Conservation (phyloP, 2,329 filamentous ascomycete genomes). For the Paecilomyces niveus region DNA sequence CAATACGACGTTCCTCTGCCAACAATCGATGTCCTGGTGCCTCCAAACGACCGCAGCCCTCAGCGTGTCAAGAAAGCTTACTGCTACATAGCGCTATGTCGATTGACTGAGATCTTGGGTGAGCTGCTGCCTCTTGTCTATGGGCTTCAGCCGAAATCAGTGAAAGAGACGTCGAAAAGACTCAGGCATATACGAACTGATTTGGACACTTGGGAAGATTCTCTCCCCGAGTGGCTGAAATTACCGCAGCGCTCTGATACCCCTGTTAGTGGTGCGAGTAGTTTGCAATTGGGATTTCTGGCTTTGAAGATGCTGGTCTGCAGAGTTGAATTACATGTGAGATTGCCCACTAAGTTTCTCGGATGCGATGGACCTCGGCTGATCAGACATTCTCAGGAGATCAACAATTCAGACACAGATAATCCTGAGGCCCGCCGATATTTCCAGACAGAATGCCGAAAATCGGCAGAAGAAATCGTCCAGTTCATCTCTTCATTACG, state of each 20-base stretch:
- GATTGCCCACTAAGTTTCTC: slow-evolving; percentile 6
- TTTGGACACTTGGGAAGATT: slow-evolving; percentile 40
- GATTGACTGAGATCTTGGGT: slow-evolving; percentile 41
- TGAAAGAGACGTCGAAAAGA: slow-evolving; percentile 38
- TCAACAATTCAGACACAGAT: slow-evolving; percentile 35
- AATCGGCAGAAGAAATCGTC: slow-evolving; percentile 40
- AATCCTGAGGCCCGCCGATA: slow-evolving; percentile 43
- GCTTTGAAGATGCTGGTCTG: slow-evolving; percentile 42
- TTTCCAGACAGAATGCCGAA: slow-evolving; percentile 40
- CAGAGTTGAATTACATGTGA: slow-evolving; percentile 40
- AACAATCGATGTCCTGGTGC: slow-evolving; percentile 35
- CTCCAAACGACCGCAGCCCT: slow-evolving; percentile 27
- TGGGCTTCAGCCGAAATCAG: slow-evolving; percentile 35
- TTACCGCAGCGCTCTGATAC: slow-evolving; percentile 23
- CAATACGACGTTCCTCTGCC: slow-evolving; percentile 53
- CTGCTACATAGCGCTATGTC: slow-evolving; percentile 48
- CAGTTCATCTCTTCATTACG: slow-evolving; percentile 43
- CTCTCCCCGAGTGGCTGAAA: slow-evolving; percentile 37
- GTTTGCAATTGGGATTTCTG: slow-evolving; percentile 38
- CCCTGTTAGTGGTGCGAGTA: slow-evolving; percentile 35
- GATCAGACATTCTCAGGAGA: slow-evolving; percentile 24
- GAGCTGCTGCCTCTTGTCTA: slow-evolving; percentile 41
- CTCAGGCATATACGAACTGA: slow-evolving; percentile 40
- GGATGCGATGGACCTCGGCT: not conserved
- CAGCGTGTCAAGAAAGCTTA: slow-evolving; percentile 41